Conservation (phyloP, 345 rosid genomes). For the Isatis tinctoria region DNA sequence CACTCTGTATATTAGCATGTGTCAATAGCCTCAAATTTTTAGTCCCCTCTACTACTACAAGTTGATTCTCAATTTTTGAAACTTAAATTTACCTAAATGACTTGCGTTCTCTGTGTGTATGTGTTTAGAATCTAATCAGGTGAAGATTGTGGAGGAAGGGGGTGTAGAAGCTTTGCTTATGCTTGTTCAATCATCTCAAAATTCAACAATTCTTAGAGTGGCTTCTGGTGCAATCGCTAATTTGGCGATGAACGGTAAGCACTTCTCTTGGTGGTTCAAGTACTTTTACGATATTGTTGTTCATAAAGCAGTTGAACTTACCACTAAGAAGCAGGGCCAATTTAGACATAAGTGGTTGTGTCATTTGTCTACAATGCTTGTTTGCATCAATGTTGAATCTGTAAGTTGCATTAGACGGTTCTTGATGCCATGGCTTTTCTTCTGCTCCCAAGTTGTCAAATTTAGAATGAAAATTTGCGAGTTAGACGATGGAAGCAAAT, state of each 20-base stretch:
- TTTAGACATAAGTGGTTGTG: neutral
- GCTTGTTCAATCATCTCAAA: constrained; percentile 62
- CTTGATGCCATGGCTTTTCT: neutral
- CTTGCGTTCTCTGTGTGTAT: constrained; percentile 1
- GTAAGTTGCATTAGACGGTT: neutral
- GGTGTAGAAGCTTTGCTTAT: constrained; percentile 83
- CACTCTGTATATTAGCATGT: neutral
- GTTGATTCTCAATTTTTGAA: neutral
- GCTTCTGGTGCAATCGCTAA: constrained; percentile 97
- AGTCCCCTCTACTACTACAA: neutral
- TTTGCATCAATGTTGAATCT: neutral
- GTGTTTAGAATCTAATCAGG: constrained; percentile 71
- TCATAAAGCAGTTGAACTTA: neutral
- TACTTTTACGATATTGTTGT: neutral
- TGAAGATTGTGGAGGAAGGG: constrained; percentile 86
- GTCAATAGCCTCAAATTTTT: neutral
- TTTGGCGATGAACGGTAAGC: constrained; percentile 90
- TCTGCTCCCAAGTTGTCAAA: too few species aligned
- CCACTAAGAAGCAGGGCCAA: neutral
- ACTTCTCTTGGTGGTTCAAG: constrained; percentile 2
- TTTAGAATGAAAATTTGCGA: too few species aligned
- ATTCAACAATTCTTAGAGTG: constrained; percentile 80
- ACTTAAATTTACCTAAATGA: neutral
- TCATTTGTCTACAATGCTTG: constrained; percentile 2
- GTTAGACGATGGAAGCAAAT: too few species aligned